phyloP scores from a whole-genome alignment of 768 basidiomycete species.

The Dioszegia hungarica region DNA sequence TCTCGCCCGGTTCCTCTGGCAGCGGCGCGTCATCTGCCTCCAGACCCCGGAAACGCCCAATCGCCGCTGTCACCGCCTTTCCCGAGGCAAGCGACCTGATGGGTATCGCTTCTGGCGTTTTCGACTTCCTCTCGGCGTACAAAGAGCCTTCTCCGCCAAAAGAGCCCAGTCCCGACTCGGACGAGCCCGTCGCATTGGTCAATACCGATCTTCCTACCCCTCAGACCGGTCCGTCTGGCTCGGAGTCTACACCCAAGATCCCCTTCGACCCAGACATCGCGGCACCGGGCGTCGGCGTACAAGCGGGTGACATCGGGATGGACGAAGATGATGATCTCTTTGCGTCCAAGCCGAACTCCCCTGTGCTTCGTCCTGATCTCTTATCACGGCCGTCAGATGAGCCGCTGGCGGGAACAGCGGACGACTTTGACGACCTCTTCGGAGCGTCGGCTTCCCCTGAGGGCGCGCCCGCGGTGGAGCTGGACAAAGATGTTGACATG shows the following conservation, averaged over 20 bases:
- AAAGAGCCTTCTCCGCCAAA: slow-evolving; percentile 4
- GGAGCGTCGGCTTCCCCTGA: background rate
- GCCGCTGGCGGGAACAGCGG: background rate
- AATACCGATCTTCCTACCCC: background rate
- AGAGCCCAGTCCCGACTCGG: background rate
- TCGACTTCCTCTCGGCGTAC: slow-evolving; percentile 10
- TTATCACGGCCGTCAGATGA: background rate
- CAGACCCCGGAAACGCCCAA: background rate
- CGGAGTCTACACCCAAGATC: background rate
- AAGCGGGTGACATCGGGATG: background rate
- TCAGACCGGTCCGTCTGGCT: background rate
- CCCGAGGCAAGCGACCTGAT: background rate
- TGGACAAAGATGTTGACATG: slow-evolving; percentile 1
- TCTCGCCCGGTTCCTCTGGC: background rate
- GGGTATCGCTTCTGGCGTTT: slow-evolving; percentile 5
- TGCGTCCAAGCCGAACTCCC: background rate
- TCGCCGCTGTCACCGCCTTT: background rate
- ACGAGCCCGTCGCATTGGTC: background rate
- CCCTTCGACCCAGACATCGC: background rate
- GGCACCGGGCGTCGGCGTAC: background rate
- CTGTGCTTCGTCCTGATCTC: too few species aligned
- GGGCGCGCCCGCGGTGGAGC: background rate
- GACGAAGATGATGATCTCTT: background rate
- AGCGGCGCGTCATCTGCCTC: background rate
- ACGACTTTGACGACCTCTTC: slow-evolving; percentile 9